A percentile compares a stretch with the other conserved stretches of the same genome.
Conservation (phyloP, 2,329 filamentous ascomycete genomes). For the Monosporascus sp. region DNA sequence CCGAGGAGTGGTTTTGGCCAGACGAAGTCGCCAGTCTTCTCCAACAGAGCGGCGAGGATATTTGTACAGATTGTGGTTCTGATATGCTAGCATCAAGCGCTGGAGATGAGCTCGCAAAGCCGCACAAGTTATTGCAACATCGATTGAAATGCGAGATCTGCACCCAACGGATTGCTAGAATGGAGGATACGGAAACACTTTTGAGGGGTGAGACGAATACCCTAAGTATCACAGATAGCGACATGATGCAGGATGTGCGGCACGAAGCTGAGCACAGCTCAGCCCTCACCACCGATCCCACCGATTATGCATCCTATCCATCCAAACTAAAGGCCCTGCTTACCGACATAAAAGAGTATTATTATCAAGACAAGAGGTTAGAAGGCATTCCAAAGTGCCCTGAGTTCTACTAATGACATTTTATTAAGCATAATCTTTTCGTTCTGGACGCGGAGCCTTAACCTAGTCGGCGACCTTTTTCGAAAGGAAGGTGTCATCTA, state of each 20-base stretch:
- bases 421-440: conserved; percentile 27
- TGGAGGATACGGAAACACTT: not conserved
- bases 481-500: conserved; percentile 15
- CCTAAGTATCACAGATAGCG: not conserved
- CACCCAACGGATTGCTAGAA: not conserved
- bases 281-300: not conserved
- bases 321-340: conserved; percentile 18
- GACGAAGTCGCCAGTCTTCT: conserved; percentile 6
- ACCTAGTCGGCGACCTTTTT: conserved; percentile 21
- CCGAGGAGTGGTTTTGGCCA: conserved; percentile 5
- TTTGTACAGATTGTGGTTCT: conserved; percentile 5
- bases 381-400: not conserved
- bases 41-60: conserved; percentile 6
- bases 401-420: not conserved
- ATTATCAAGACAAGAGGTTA: conserved; percentile 17
- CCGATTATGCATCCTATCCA: conserved; percentile 1
- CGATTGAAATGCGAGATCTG: not conserved
- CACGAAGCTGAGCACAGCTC: not conserved
- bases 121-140: not conserved
- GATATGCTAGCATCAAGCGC: not conserved
- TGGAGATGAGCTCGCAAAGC: not conserved
- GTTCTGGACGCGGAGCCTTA: conserved; percentile 28
- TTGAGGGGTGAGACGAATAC: not conserved
- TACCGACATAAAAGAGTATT: conserved; percentile 14
- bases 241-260: not conserved